Evolutionary conservation across 345 rosid genomes (phyloP).

Genomic region (Aurinia saxatilis): DNA sequence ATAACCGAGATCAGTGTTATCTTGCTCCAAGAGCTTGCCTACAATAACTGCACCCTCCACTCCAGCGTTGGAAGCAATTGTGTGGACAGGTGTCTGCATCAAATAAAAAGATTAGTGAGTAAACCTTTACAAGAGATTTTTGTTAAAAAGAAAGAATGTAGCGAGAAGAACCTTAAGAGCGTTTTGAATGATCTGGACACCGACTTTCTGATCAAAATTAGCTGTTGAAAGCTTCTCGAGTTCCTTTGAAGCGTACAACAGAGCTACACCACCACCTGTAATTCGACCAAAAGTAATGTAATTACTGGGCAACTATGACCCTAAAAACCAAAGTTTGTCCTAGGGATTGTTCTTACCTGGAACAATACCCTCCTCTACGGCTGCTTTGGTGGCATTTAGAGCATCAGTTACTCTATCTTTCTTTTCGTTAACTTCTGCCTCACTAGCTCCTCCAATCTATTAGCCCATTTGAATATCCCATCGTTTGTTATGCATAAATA

Average conservation of each 20-base stretch:
- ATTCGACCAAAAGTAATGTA: background rate
- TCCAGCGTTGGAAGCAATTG: slow-evolving; percentile 86
- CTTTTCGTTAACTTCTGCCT: slow-evolving; percentile 91
- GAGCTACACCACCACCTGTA: slow-evolving; percentile 95
- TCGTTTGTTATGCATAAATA: background rate
- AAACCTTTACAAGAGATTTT: background rate
- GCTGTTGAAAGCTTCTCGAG: slow-evolving; percentile 81
- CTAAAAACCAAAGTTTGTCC: background rate
- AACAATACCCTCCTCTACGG: slow-evolving; percentile 97
- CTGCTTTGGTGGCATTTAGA: slow-evolving; percentile 95
- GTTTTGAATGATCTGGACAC: slow-evolving; percentile 94
- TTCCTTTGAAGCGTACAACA: slow-evolving; percentile 78
- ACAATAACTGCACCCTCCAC: slow-evolving; percentile 97
- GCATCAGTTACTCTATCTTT: slow-evolving; percentile 99
- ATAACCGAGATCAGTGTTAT: slow-evolving; percentile 77
- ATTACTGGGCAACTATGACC: background rate
- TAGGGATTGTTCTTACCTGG: slow-evolving; percentile 42
- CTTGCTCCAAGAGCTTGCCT: slow-evolving; percentile 94
- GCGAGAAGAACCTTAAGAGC: slow-evolving; percentile 57
- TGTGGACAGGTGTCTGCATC: slow-evolving; percentile 74
- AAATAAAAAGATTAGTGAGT: background rate
- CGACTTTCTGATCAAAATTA: slow-evolving; percentile 94
- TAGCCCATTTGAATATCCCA: background rate
- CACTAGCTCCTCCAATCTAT: slow-evolving; percentile 99
- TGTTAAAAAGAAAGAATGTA: background rate